Base-by-base conservation (phyloP, 106 monocot genomes). In the Acorus calamus region DNA sequence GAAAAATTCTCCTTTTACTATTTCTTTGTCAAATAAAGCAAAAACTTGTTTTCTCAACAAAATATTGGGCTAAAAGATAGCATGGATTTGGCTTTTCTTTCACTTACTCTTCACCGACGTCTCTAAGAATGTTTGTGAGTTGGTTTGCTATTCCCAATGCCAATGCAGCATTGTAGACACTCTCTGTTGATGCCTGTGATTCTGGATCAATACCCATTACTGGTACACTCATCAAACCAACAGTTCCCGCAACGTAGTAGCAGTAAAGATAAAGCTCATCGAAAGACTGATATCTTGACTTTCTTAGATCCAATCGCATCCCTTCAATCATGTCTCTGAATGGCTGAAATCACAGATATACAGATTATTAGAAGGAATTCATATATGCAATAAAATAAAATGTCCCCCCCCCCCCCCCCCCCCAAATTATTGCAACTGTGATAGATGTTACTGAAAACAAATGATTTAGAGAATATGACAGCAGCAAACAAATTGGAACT, bases 301-400 rank as follows among this genome's bases (percentile, higher is more conserved):
- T 78, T 50, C 12, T 65, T 4, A 69, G 58, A n/a, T 78, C 78
- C 63, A 78, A 52, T 43, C 78, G 55, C 78, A 78, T 78, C 10
- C 78, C 78, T 46, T 78, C 69, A 8, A 78, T 69, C 78, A 78
- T 78, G 73, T 78, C 78, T 64, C 52, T 73, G 50, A 78, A 73
- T 44, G 78, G 78, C 73, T 73, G 69, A 28, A 28, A 28, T 28
- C 28, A 28, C 28, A 28, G 28, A 28, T 28, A 28, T 28, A 53
- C n/a, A n/a, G n/a, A n/a, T n/a, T n/a, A n/a, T n/a, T n/a, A n/a
- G n/a, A n/a, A n/a, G n/a, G n/a, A n/a, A n/a, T n/a, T n/a, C n/a
- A n/a, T n/a, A n/a, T n/a, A n/a, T n/a, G n/a, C n/a, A n/a, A n/a
- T n/a, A n/a, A n/a, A n/a, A n/a, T n/a, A n/a, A n/a, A n/a, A n/a